Evolutionary conservation across 108 stramenopile genomes (phyloP).

Genomic region (Nitzschia putrida): DNA sequence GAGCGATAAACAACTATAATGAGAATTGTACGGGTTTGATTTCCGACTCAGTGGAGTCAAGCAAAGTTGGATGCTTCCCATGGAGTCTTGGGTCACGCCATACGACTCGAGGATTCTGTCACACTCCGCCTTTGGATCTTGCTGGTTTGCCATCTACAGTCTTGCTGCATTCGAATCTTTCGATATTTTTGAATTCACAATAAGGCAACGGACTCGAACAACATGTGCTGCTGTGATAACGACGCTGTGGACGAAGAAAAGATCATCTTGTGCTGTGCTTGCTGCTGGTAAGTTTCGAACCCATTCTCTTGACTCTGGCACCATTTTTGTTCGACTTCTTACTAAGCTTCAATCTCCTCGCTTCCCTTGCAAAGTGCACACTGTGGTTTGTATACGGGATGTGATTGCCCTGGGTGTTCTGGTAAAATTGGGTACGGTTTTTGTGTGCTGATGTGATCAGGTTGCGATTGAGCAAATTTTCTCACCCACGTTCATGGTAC

Average conservation of each 20-base stretch:
- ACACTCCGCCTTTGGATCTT: no score
- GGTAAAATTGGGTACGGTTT: slow-evolving; percentile 54
- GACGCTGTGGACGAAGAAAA: slow-evolving; percentile 79
- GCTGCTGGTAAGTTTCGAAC: slow-evolving; percentile 40
- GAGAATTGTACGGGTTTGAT: no score
- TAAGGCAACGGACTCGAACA: no score
- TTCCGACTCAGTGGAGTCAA: no score
- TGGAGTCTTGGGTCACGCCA: no score
- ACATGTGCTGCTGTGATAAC: slow-evolving; percentile 26
- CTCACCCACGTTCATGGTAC: background rate
- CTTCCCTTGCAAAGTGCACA: slow-evolving; percentile 23
- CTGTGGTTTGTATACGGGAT: slow-evolving; percentile 35
- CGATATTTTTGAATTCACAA: no score
- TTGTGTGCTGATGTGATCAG: background rate
- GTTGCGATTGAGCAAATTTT: background rate
- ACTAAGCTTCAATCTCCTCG: background rate
- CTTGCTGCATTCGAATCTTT: no score
- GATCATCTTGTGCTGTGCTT: slow-evolving; percentile 68
- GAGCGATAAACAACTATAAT: no score
- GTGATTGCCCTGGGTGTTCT: slow-evolving; percentile 54
- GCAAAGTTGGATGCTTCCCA: no score
- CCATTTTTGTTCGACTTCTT: background rate
- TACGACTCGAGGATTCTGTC: no score
- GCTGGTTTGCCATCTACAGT: no score
- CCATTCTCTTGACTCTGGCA: background rate